phyloP scores from a whole-genome alignment of 305 asterid genomes.

The Fraxinus dipetala region DNA sequence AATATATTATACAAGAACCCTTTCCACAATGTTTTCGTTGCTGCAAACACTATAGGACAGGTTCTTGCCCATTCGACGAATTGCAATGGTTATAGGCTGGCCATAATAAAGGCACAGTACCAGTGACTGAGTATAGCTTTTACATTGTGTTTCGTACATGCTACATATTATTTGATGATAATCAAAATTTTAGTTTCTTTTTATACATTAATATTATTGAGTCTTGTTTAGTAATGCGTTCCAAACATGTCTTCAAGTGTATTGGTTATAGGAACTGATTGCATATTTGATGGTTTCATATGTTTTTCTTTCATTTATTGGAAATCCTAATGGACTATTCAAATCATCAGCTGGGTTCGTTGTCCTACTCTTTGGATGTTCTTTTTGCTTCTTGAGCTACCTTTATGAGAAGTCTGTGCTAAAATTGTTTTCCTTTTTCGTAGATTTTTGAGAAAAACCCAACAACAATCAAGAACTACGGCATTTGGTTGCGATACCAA shows the following conservation, averaged over 20 bases:
- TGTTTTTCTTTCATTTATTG: neutral
- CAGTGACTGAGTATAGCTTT: neutral
- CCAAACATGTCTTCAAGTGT: neutral
- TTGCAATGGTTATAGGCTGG: neutral
- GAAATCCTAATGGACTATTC: neutral
- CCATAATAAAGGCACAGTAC: neutral
- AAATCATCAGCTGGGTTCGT: neutral
- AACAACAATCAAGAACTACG: slow-evolving; percentile 48
- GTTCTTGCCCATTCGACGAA: neutral
- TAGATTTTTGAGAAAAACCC: slow-evolving; percentile 57
- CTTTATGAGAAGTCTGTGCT: neutral
- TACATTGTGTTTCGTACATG: neutral
- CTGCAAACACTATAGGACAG: neutral
- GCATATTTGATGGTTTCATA: neutral
- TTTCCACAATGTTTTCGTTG: neutral
- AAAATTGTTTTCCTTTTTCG: neutral
- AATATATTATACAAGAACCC: neutral
- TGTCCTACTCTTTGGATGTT: neutral
- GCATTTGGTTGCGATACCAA: slow-evolving; percentile 56
- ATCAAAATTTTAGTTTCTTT: neutral
- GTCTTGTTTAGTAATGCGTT: neutral
- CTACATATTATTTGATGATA: neutral
- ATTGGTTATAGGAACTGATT: neutral
- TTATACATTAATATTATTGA: neutral
- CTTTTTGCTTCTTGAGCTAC: neutral